A percentile compares a stretch with the other conserved stretches of the same genome.
Conservation (phyloP, 2,329 filamentous ascomycete genomes). For the Apiospora aurea region DNA sequence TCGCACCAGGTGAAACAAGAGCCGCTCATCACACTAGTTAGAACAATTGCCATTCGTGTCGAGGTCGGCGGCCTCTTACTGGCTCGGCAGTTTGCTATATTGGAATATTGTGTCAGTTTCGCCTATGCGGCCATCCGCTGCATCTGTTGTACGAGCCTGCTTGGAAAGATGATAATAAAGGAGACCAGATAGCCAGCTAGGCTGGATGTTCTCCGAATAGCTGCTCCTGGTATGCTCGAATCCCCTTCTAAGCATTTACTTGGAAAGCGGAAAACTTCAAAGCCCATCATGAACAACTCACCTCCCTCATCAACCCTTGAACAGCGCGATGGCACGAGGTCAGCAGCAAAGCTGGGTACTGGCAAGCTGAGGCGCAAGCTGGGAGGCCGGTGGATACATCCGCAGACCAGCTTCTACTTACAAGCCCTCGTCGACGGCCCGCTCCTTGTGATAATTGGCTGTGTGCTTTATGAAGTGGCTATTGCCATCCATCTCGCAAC, state of each 20-base stretch:
- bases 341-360: background rate
- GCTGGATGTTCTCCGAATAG: background rate
- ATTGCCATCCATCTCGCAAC: background rate
- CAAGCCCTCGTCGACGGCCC: slow-evolving; percentile 9
- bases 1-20: slow-evolving; percentile 17
- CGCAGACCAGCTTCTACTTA: slow-evolving; percentile 19
- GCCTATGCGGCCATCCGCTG: background rate
- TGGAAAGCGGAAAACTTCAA: background rate
- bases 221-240: background rate
- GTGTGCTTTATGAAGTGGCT: background rate
- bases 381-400: slow-evolving; percentile 8
- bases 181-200: background rate
- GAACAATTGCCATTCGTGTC: slow-evolving; percentile 20
- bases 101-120: slow-evolving; percentile 18
- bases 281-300: background rate
- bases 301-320: background rate
- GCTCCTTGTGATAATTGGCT: background rate
- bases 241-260: background rate
- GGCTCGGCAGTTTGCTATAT: slow-evolving; percentile 21
- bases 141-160: background rate
- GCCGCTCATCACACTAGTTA: slow-evolving; percentile 8
- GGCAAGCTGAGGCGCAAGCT: slow-evolving; percentile 5
- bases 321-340: background rate
- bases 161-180: slow-evolving; percentile 4
- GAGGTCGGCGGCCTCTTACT: slow-evolving; percentile 9